Percentiles rank a stretch among this genome's conserved stretches.
phyloP scores from a whole-genome alignment of 2,329 filamentous ascomycete genomes.

The Hypocreales sp. region DNA sequence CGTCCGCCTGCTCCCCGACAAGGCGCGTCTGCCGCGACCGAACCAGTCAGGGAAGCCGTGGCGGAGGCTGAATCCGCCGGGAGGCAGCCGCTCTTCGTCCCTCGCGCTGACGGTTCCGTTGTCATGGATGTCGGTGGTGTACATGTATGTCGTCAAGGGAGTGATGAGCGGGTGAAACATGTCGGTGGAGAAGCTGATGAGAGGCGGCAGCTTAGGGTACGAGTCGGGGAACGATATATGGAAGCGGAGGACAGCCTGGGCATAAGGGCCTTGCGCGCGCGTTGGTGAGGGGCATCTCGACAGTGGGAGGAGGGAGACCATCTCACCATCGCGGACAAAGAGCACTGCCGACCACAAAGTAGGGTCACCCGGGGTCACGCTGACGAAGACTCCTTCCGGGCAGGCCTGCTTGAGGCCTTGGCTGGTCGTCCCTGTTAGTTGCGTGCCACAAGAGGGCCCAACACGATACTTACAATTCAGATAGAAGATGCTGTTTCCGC shows the following conservation, averaged over 20 bases:
- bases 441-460: too few relatives aligned
- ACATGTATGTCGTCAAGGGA: slow-evolving; percentile 87
- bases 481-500: slow-evolving; percentile 59
- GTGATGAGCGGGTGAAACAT: slow-evolving; percentile 91
- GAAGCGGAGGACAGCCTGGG: slow-evolving; percentile 75
- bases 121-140: slow-evolving; percentile 63
- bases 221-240: slow-evolving; percentile 72
- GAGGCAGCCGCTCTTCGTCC: slow-evolving; percentile 69
- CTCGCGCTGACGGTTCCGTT: slow-evolving; percentile 68
- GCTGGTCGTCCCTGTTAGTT: too few relatives aligned
- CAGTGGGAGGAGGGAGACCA: background rate
- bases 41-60: slow-evolving; percentile 92
- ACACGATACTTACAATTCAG: slow-evolving; percentile 57
- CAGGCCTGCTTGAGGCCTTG: slow-evolving; percentile 67
- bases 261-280: slow-evolving; percentile 57
- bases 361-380: slow-evolving; percentile 65
- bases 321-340: slow-evolving; percentile 70
- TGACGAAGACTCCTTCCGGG: slow-evolving; percentile 77
- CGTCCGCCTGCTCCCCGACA: slow-evolving; percentile 20
- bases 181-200: slow-evolving; percentile 80
- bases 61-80: slow-evolving; percentile 77
- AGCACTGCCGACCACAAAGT: slow-evolving; percentile 80
- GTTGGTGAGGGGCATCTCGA: background rate
- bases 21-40: slow-evolving; percentile 35
- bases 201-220: slow-evolving; percentile 66